Percentiles rank a stretch among this genome's conserved stretches.
Conservation (phyloP, 2,329 filamentous ascomycete genomes). For the Gnomoniopsis sp. region DNA sequence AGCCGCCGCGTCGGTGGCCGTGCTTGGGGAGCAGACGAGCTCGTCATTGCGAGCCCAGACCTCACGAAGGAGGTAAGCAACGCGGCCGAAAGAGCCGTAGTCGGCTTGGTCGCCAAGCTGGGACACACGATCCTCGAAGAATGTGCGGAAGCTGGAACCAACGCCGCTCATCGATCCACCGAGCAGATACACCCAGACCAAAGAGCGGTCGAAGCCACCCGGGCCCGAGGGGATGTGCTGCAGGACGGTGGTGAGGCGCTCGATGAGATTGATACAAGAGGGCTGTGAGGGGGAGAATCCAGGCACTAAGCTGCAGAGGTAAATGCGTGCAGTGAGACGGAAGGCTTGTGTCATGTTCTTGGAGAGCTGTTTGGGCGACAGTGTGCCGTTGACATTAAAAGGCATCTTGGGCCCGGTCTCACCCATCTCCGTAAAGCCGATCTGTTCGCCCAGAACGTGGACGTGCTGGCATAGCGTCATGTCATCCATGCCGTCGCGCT, state of each 20-base stretch:
- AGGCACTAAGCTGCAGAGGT: conserved; percentile 92
- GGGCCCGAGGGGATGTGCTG: conserved; percentile 78
- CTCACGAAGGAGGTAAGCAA: conserved; percentile 74
- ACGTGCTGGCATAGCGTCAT: conserved; percentile 87
- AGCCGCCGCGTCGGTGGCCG: conserved; percentile 32
- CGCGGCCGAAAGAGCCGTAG: conserved; percentile 82
- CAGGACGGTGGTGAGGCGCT: conserved; percentile 73
- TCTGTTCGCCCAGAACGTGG: conserved; percentile 79
- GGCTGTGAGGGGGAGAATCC: conserved; percentile 74
- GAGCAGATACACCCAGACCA: conserved; percentile 91
- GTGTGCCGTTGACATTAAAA: conserved; percentile 67
- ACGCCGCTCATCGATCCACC: conserved; percentile 75
- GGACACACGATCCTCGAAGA: conserved; percentile 72
- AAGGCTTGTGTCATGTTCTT: conserved; percentile 89
- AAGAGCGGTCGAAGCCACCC: conserved; percentile 80
- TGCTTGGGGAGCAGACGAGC: conserved; percentile 33
- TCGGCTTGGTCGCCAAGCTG: conserved; percentile 73
- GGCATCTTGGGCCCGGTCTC: conserved; percentile 56
- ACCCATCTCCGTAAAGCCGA: conserved; percentile 72
- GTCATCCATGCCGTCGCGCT: conserved; percentile 78
- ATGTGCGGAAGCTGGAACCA: conserved; percentile 69
- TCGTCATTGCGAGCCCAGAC: conserved; percentile 76
- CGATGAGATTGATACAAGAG: conserved; percentile 72
- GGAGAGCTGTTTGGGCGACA: conserved; percentile 79
- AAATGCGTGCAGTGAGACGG: conserved; percentile 88